Evolutionary conservation across 768 basidiomycete species (phyloP), one percentile per base, ranked within the genome.

Genomic region (Lactarius indigo): DNA sequence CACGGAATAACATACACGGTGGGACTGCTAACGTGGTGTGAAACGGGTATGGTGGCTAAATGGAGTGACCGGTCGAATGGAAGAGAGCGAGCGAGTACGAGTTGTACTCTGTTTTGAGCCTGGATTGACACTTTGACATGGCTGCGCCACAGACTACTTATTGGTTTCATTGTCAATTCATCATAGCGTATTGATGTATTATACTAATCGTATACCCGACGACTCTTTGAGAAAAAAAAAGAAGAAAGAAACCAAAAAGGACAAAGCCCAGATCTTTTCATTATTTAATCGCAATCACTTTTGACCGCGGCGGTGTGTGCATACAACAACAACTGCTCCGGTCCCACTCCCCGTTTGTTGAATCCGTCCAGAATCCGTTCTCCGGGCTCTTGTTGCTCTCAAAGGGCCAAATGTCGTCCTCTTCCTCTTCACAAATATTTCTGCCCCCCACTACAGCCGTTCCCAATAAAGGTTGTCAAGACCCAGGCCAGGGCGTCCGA

Each of bases 361-460:
- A 67, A 37, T 59, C 61, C 57, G 57, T 52, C 62, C 59, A 55
- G 37, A 7, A 8, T 13, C 55, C 28, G 17, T 31, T 57, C 61
- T 54, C 39, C 61, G 52, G 58, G 31, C 23, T 47, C 52, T 18
- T 39, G 31, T 30, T 20, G 8, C 31, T 15, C 31, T 18, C 61
- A 50, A 68, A 5, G n/a, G 50, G 37, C 13, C 58, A 65, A 23
- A 50, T 52, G 50, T 52, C 69, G 57, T 61, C 69, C 26, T 69
- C 68, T 44, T 68, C 68, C 42, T 68, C 95, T n/a, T 66, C 65
- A 12, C 84, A 89, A 60, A 81, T 97, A 59, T 84, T 83, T 76
- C 83, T 96, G 12, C 94, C 95, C 2, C 77, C 82, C 31, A 78
- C 80, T n/a, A 85, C 96, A n/a, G 50, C 91, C 94, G 2, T 98